Evolutionary conservation across 306 rosid genomes (phyloP).

Genomic region (Lathyrus tuberosus): DNA sequence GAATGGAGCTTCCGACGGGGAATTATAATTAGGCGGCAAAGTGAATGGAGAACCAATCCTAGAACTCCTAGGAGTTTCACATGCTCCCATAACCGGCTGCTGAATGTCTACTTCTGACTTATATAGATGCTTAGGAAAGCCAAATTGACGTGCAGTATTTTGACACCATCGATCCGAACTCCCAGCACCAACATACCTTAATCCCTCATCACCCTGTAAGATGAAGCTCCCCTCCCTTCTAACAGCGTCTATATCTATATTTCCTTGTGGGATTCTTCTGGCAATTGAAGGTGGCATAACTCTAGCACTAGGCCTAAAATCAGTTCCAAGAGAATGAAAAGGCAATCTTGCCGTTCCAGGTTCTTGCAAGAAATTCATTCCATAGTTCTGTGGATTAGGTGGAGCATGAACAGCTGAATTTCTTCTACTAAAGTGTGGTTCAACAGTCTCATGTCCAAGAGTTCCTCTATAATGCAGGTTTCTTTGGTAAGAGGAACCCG

Average conservation of each 20-base stretch:
- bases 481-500: slow-evolving; percentile 1
- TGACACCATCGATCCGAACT: slow-evolving; percentile 40
- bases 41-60: slow-evolving; percentile 36
- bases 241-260: slow-evolving; percentile 47
- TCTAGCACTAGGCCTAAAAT: slow-evolving; percentile 45
- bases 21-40: slow-evolving; percentile 38
- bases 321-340: slow-evolving; percentile 21
- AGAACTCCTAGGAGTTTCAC: slow-evolving; percentile 43
- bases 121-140: slow-evolving; percentile 36
- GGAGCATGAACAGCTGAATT: slow-evolving; percentile 39
- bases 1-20: slow-evolving; percentile 42
- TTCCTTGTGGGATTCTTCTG: slow-evolving; percentile 36
- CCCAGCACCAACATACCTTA: slow-evolving; percentile 44
- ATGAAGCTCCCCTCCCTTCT: slow-evolving; percentile 57
- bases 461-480: slow-evolving; percentile 32
- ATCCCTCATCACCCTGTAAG: slow-evolving; percentile 58
- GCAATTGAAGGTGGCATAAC: slow-evolving; percentile 39
- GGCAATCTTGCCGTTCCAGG: slow-evolving; percentile 36
- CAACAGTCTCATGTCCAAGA: slow-evolving; percentile 16
- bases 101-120: slow-evolving; percentile 39
- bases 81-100: slow-evolving; percentile 33
- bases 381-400: slow-evolving; percentile 31
- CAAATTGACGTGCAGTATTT: slow-evolving; percentile 31
- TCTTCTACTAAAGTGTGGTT: slow-evolving; percentile 42
- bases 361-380: slow-evolving; percentile 38